Base-by-base conservation (phyloP, 2,329 filamentous ascomycete species). In the Penicillium griseofulvum region DNA sequence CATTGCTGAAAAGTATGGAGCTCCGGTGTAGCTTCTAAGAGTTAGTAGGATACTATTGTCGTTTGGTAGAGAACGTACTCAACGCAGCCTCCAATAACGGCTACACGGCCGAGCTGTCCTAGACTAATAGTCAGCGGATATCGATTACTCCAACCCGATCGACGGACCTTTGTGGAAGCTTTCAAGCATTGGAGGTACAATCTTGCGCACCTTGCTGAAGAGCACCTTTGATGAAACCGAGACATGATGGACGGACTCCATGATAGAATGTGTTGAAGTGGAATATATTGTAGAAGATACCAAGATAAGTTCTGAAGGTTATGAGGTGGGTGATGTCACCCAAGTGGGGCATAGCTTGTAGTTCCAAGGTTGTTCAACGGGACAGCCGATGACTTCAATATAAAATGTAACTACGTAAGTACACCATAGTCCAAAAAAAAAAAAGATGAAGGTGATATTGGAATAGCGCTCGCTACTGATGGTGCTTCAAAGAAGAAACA, bases 1-100 rank as follows among this genome's bases (percentile, higher is more conserved):
- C 86, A 97, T 97, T 61, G 93, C 92, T 19, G 93, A 97, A 77
- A 99, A 99, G 78, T 96, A 99, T 12, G 94, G 94, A 55, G 94
- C 94, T 36, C 94, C 94, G 1, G 94, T 97, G 73, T 97, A 99
- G 75, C 78, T 80, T 57, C 59, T 31, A 17, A 29, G 9, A 46
- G 62, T 54, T 57, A 65, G 53, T 31, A 37, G 31, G 28, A 45
- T 34, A 11, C 24, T 34, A 24, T 46, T n/a, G 34, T 52, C 22
- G 43, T 28, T 2, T 11, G 22, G 50, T 11, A 11, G 34, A 16
- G 14, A 34, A 57, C 66, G 37, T 73, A 80, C 78, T 97, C 93
- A 71, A 93, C 87, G 69, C 91, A 96, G 38, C 94, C 94, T 49
- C 94, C 94, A 62, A 99, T 94, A 55, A 99, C 94, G 49, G 87